Conservation (phyloP, 139 green algal genomes). For the Dunaliella primolecta region DNA sequence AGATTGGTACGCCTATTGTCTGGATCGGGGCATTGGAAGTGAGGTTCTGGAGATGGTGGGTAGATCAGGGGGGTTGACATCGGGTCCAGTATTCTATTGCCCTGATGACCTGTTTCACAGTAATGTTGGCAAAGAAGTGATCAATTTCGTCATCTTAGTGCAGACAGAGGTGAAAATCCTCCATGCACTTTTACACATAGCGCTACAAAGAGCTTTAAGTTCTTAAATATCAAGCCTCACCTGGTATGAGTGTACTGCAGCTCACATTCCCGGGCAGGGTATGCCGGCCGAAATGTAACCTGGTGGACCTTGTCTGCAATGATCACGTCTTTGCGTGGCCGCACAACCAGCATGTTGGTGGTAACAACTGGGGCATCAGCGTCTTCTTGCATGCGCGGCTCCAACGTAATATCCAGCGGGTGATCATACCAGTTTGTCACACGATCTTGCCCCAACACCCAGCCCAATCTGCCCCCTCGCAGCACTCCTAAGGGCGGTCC, state of each 20-base stretch:
- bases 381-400: background rate
- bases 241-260: background rate
- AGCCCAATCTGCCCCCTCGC: background rate
- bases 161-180: too few relatives aligned
- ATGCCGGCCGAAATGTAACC: background rate
- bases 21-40: too few relatives aligned
- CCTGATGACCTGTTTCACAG: too few relatives aligned
- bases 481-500: background rate
- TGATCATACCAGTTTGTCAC: slow-evolving; percentile 13
- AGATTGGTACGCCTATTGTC: too few relatives aligned
- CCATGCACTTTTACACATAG: too few relatives aligned
- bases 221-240: too few relatives aligned
- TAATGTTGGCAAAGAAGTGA: too few relatives aligned
- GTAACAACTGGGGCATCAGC: background rate
- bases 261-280: background rate
- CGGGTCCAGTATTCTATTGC: too few relatives aligned
- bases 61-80: too few relatives aligned
- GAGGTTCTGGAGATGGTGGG: too few relatives aligned
- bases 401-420: slow-evolving; percentile 1
- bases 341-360: slow-evolving; percentile 1
- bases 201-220: too few relatives aligned
- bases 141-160: too few relatives aligned
- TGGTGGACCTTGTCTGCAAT: background rate
- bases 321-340: background rate
- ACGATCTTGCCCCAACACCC: background rate